Evolutionary conservation across 176 grass and related monocot genomes (phyloP).

Genomic region (Chrysopogon serrulatus): DNA sequence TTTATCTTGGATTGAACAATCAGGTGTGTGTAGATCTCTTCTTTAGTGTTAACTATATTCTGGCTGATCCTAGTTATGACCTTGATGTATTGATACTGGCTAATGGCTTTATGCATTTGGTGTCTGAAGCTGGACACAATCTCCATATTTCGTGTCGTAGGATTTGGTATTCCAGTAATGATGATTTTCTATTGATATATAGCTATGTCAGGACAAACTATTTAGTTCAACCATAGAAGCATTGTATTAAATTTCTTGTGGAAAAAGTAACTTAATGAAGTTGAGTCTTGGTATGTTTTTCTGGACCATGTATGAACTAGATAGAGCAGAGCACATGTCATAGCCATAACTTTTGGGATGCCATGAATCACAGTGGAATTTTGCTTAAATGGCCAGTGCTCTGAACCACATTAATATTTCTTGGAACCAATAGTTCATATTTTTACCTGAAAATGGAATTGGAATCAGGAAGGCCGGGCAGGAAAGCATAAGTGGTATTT

Average conservation of each 20-base stretch:
- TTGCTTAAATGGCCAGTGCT: not conserved
- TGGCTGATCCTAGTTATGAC: not conserved
- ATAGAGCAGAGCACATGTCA: not conserved
- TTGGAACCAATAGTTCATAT: not conserved
- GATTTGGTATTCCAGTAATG: not conserved
- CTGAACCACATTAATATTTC: not conserved
- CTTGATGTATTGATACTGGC: not conserved
- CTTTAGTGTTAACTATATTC: not conserved
- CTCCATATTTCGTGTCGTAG: not conserved
- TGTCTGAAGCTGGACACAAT: not conserved
- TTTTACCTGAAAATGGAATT: not conserved
- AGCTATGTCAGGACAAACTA: not conserved
- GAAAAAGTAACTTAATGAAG: not conserved
- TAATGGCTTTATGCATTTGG: not conserved
- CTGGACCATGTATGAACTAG: not conserved
- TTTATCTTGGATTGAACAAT: not conserved
- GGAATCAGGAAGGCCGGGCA: not conserved
- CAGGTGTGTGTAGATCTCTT: not conserved
- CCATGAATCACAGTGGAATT: not conserved
- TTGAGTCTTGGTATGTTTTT: not conserved
- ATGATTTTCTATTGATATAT: not conserved
- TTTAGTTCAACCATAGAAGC: not conserved
- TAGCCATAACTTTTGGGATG: not conserved
- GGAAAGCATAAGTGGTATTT: not conserved
- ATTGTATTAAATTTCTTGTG: not conserved